Percentiles rank a stretch among this genome's conserved stretches.
Evolutionary conservation across 176 grass and related monocot genomes (phyloP).

Genomic region (Triticum turgidum): DNA sequence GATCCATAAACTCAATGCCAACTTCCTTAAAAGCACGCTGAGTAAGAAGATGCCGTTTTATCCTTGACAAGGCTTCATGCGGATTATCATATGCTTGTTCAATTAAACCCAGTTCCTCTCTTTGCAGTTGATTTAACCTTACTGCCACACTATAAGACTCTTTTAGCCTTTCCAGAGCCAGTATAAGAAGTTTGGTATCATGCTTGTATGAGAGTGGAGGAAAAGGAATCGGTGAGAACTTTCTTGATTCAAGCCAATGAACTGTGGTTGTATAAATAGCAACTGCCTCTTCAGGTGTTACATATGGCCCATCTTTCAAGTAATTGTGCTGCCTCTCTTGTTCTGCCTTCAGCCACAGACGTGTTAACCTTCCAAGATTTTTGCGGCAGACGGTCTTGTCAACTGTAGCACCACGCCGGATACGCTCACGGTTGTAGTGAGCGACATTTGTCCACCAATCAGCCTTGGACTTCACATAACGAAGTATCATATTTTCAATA

Average conservation of each 20-base stretch:
- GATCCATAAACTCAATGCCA: slow-evolving; percentile 97
- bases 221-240: slow-evolving; percentile 96
- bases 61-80: slow-evolving; percentile 94
- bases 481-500: slow-evolving; percentile 98
- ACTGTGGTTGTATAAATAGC: slow-evolving; percentile 98
- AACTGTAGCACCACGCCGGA: slow-evolving; percentile 94
- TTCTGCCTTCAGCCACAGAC: slow-evolving; percentile 94
- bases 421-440: slow-evolving; percentile 97
- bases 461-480: slow-evolving; percentile 97
- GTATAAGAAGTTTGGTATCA: slow-evolving; percentile 97
- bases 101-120: slow-evolving; percentile 90
- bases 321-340: slow-evolving; percentile 99
- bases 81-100: slow-evolving; percentile 99
- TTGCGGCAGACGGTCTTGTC: slow-evolving; percentile 98
- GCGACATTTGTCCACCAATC: slow-evolving; percentile 99
- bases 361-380: slow-evolving; percentile 94
- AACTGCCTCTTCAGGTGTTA: slow-evolving; percentile 95
- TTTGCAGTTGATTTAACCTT: slow-evolving; percentile 88
- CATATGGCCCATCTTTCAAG: slow-evolving; percentile 97
- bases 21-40: slow-evolving; percentile 99
- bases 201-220: slow-evolving; percentile 96
- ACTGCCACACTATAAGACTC: slow-evolving; percentile 97
- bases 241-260: slow-evolving; percentile 96
- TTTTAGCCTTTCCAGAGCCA: slow-evolving; percentile 89
- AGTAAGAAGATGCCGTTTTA: slow-evolving; percentile 95